phyloP scores from a whole-genome alignment of 2,329 filamentous ascomycete genomes.

The Aureobasidium sp. region DNA sequence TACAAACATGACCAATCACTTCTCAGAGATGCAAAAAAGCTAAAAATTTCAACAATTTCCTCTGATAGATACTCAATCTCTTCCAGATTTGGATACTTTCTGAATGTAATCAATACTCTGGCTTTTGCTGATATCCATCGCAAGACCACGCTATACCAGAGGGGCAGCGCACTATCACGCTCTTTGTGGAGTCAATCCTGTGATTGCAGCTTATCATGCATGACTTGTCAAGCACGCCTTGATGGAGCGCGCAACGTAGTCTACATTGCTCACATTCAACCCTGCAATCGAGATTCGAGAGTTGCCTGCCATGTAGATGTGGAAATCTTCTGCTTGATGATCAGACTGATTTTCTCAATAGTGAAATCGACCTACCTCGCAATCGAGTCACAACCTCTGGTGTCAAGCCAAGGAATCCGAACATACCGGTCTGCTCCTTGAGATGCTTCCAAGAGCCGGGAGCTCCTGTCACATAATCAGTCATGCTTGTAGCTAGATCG shows the following conservation, averaged over 20 bases:
- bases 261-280: conserved; percentile 27
- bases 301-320: conserved; percentile 61
- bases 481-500: conserved; percentile 45
- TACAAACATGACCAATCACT: no score
- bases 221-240: background rate
- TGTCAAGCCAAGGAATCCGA: conserved; percentile 74
- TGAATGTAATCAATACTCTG: no score
- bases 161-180: no score
- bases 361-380: background rate
- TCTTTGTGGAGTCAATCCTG: no score
- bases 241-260: conserved; percentile 26
- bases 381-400: conserved; percentile 59
- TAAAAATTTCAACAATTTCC: no score
- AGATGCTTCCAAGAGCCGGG: conserved; percentile 90
- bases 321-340: conserved; percentile 41
- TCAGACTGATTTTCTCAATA: no score
- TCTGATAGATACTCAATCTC: no score
- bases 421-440: conserved; percentile 60
- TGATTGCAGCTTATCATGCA: background rate
- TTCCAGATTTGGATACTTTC: no score
- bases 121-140: no score
- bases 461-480: conserved; percentile 54
- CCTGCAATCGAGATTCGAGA: conserved; percentile 31
- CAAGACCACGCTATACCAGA: no score
- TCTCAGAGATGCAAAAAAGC: no score